Evolutionary conservation across 176 grass and related monocot genomes (phyloP).

Genomic region (Luzula sylvatica): DNA sequence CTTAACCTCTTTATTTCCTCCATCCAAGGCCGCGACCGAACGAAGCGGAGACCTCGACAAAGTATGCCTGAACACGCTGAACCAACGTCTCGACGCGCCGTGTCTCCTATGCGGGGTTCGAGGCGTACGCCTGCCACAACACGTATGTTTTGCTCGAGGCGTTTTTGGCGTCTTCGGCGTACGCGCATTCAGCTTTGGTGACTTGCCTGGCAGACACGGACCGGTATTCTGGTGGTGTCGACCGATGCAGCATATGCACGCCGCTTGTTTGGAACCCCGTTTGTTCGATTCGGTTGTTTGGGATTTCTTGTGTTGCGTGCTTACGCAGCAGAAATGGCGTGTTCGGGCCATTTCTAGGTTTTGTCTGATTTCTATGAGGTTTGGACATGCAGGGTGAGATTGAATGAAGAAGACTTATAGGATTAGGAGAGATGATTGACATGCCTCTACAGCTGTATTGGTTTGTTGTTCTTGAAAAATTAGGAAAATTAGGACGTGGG

Average conservation of each 20-base stretch:
- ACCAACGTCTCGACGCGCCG: slow-evolving; percentile 26
- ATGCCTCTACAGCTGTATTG: slow-evolving; percentile 34
- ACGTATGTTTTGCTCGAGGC: slow-evolving; percentile 26
- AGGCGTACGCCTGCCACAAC: slow-evolving; percentile 19
- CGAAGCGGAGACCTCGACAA: slow-evolving; percentile 17
- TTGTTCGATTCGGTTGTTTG: background rate
- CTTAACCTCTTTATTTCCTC: slow-evolving; percentile 22
- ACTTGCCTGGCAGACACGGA: background rate
- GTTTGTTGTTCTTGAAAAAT: background rate
- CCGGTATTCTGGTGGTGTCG: slow-evolving; percentile 35
- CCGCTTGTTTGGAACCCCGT: slow-evolving; percentile 23
- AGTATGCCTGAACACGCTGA: slow-evolving; percentile 26
- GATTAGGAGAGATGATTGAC: slow-evolving; percentile 4
- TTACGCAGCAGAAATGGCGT: slow-evolving; percentile 38
- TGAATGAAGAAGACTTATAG: slow-evolving; percentile 30
- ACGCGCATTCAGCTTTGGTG: slow-evolving; percentile 26
- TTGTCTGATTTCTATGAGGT: background rate
- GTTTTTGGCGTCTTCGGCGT: slow-evolving; percentile 43
- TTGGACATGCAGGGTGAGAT: background rate
- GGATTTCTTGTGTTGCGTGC: slow-evolving; percentile 12
- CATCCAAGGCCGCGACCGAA: slow-evolving; percentile 1
- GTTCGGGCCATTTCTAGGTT: slow-evolving; percentile 22
- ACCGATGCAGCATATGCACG: slow-evolving; percentile 72
- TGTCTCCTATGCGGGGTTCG: slow-evolving; percentile 13
- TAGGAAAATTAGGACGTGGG: slow-evolving; percentile 30